These are phyloP conservation scores for Kwoniella shivajii DNA, from an alignment of 1,284 basidiomycete genomes.

Conservation along the genomic window DNA sequence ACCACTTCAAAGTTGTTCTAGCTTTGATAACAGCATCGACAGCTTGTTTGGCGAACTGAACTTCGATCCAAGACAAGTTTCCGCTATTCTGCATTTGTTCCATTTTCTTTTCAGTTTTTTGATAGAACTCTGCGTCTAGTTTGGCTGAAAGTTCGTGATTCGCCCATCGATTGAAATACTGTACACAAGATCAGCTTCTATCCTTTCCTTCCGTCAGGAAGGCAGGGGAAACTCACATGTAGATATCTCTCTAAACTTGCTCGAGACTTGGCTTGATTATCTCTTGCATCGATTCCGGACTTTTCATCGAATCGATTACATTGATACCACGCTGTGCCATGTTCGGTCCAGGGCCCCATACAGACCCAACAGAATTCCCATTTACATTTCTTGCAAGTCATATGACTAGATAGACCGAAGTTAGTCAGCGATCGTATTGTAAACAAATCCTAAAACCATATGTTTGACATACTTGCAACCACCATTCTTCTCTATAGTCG, in stretches of 20 bases:
- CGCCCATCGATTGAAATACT: conserved; percentile 98
- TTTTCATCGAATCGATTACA: conserved; percentile 98
- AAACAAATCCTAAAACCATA: not conserved
- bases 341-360: conserved; percentile 92
- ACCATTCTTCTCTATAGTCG: conserved; percentile 99
- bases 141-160: conserved; percentile 98
- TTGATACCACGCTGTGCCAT: conserved; percentile 96
- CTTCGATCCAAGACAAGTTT: conserved; percentile 94
- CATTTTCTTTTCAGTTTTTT: conserved; percentile 99
- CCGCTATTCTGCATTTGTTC: conserved; percentile 96
- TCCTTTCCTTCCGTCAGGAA: not conserved
- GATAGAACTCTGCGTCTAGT: conserved; percentile 87
- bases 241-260: conserved; percentile 92
- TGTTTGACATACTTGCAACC: conserved; percentile 86
- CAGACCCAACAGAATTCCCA: conserved; percentile 72
- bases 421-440: not conserved
- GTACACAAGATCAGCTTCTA: not conserved
- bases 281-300: conserved; percentile 81
- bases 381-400: conserved; percentile 99
- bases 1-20: conserved; percentile 97
- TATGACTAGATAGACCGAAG: conserved; percentile 65
- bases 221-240: conserved; percentile 65
- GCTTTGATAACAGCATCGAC: conserved; percentile 89
- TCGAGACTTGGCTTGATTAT: conserved; percentile 83
- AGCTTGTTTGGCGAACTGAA: conserved; percentile 97